Evolutionary conservation across 805 yeast genomes (phyloP).

Genomic region (Kodamaea neixiangensis): DNA sequence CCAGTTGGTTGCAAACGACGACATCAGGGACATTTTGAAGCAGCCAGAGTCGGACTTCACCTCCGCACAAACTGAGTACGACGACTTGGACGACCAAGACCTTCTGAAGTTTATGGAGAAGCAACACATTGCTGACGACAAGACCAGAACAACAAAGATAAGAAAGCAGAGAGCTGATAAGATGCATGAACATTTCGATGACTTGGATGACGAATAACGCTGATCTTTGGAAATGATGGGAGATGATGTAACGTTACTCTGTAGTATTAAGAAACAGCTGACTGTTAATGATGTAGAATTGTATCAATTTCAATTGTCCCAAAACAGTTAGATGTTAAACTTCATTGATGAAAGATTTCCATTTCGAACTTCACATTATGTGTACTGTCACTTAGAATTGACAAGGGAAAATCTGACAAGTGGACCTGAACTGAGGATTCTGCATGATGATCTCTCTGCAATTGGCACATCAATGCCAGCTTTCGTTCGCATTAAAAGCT

Average conservation of each 20-base stretch:
- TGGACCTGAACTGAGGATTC: too few species aligned
- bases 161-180: constrained; percentile 41
- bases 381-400: too few species aligned
- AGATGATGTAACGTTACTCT: not conserved
- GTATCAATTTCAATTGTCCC: not conserved
- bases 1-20: constrained; percentile 44
- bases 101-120: constrained; percentile 14
- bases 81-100: constrained; percentile 12
- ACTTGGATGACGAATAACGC: constrained; percentile 18
- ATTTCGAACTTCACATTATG: too few species aligned
- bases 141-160: constrained; percentile 35
- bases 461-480: too few species aligned
- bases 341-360: too few species aligned
- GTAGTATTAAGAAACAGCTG: not conserved
- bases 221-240: not conserved
- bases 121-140: constrained; percentile 26
- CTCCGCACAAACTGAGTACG: not conserved
- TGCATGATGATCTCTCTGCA: too few species aligned
- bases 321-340: too few species aligned
- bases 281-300: not conserved
- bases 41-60: constrained; percentile 25
- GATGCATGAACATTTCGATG: constrained; percentile 33
- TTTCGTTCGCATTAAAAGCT: too few species aligned
- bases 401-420: too few species aligned
- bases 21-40: constrained; percentile 36